Evolutionary conservation across 495 filamentous ascomycete species (phyloP).

Genomic region (Sporormia fimetaria): DNA sequence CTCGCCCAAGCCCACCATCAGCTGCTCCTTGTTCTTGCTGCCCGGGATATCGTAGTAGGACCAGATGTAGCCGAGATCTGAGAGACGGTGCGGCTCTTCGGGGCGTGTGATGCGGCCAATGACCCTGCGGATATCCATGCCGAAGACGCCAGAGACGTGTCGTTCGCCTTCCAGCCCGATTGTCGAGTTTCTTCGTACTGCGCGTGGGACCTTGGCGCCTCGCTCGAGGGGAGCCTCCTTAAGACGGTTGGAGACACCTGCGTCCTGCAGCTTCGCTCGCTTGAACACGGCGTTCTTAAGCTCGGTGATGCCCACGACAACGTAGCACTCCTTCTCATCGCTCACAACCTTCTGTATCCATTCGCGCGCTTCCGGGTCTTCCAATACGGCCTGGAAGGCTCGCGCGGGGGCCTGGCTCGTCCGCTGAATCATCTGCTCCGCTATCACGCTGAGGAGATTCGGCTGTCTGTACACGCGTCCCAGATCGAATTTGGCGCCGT

Average conservation of each 20-base stretch:
- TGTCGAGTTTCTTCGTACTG: slow-evolving; percentile 17
- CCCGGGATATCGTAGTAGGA: slow-evolving; percentile 18
- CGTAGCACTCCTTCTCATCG: slow-evolving; percentile 14
- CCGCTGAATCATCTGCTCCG: slow-evolving; percentile 26
- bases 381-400: slow-evolving; percentile 19
- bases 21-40: slow-evolving; percentile 12
- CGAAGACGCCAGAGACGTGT: slow-evolving; percentile 21
- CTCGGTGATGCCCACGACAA: slow-evolving; percentile 24
- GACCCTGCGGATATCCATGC: slow-evolving; percentile 21
- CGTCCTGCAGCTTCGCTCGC: slow-evolving; percentile 22
- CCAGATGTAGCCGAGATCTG: slow-evolving; percentile 15
- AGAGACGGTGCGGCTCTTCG: slow-evolving; percentile 16
- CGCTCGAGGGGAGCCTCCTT: slow-evolving; percentile 20
- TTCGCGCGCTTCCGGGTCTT: slow-evolving; percentile 18
- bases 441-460: slow-evolving; percentile 19
- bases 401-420: slow-evolving; percentile 4
- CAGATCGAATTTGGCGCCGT: slow-evolving; percentile 26
- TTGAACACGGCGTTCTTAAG: slow-evolving; percentile 25
- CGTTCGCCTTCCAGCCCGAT: slow-evolving; percentile 14
- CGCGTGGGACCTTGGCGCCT: slow-evolving; percentile 18
- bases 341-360: slow-evolving; percentile 13
- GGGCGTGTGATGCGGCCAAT: slow-evolving; percentile 12
- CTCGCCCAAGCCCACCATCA: slow-evolving; percentile 23
- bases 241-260: slow-evolving; percentile 15
- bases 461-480: slow-evolving; percentile 22